Evolutionary conservation across 768 basidiomycete species (phyloP), one percentile per base, ranked within the genome.

Genomic region (Xerocomellus intermedius): DNA sequence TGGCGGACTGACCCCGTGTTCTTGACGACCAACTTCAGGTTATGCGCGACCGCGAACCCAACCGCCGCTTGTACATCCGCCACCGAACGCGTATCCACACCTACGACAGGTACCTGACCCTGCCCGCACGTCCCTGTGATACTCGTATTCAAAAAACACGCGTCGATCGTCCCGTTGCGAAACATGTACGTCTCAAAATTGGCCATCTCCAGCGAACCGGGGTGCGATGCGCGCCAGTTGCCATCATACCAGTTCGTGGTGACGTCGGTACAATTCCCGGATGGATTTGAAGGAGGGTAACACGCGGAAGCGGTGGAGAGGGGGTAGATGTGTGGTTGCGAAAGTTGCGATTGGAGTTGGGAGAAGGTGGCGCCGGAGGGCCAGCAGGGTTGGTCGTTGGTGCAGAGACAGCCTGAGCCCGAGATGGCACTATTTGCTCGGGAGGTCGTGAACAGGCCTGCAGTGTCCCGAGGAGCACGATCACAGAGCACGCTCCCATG

Each of bases 131-230:
- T 48, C 8, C 49, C 57, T 5, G 52, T 50, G 42, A 69, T 46
- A 7, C 46, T 50, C 26, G 75, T 75, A 26, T 77, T 71, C 47
- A 77, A 32, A 13, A 61, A 68, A 30, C 59, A 68, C 17, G 48
- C 75, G 56, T 75, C 75, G 44, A 80, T 77, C 42, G 77, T 80
- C 32, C 75, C 79, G 60, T 79, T 80, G 19, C 39, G 57, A n/a
- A 69, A 76, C 2, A 66, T 58, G 52, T 61, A 75, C 35, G 62
- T 70, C 60, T 70, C 74, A 33, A 56, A 72, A 36, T 74, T 73
- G 4, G 64, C 50, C 4, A 41, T 19, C 47, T 79, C 70, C 69
- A 77, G 70, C 2, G 74, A 69, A 0, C 79, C 79, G 14, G 78
- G 61, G 33, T 73, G 70, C 22, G 71, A 64, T 1, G 79, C 53